Evolutionary conservation across 352 stramenopile species (phyloP).

Genomic region (Phytophthora chlamydospora): DNA sequence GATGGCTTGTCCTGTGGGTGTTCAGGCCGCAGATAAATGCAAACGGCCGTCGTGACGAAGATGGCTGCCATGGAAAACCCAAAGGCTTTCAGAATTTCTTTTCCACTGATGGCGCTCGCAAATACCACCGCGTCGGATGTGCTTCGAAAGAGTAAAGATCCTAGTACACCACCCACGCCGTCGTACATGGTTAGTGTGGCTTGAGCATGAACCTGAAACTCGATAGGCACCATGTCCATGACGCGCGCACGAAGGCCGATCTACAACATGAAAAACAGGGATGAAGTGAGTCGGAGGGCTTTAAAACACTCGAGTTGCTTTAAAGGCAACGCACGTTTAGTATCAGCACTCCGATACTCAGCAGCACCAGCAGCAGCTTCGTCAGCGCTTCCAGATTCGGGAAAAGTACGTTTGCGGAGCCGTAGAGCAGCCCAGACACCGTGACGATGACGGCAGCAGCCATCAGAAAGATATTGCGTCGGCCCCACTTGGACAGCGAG

Average conservation of each 20-base stretch:
- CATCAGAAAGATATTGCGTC: slow-evolving; percentile 74
- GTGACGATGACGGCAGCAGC: slow-evolving; percentile 51
- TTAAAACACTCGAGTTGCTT: background rate
- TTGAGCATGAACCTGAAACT: slow-evolving; percentile 83
- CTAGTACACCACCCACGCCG: slow-evolving; percentile 61
- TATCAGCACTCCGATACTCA: slow-evolving; percentile 64
- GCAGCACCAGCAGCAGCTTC: slow-evolving; percentile 63
- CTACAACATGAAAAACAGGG: slow-evolving; percentile 27
- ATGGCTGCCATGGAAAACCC: slow-evolving; percentile 55
- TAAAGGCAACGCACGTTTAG: slow-evolving; percentile 47
- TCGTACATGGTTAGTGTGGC: slow-evolving; percentile 72
- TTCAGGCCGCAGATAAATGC: slow-evolving; percentile 64
- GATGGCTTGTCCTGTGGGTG: slow-evolving; percentile 60
- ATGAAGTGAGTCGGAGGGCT: background rate
- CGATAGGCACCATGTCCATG: slow-evolving; percentile 78
- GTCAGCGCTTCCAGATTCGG: slow-evolving; percentile 42
- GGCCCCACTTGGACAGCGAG: slow-evolving; percentile 70
- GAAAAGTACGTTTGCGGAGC: slow-evolving; percentile 70
- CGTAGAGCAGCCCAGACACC: slow-evolving; percentile 66
- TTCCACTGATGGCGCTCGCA: slow-evolving; percentile 66
- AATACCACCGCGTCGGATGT: slow-evolving; percentile 76
- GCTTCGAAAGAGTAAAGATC: slow-evolving; percentile 68
- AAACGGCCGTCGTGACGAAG: slow-evolving; percentile 53
- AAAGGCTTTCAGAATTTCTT: slow-evolving; percentile 73
- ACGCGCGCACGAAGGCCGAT: slow-evolving; percentile 71